These are phyloP conservation scores for Colletotrichum sp. DNA, from an alignment of 2,329 filamentous ascomycete species.

Conservation along the genomic window DNA sequence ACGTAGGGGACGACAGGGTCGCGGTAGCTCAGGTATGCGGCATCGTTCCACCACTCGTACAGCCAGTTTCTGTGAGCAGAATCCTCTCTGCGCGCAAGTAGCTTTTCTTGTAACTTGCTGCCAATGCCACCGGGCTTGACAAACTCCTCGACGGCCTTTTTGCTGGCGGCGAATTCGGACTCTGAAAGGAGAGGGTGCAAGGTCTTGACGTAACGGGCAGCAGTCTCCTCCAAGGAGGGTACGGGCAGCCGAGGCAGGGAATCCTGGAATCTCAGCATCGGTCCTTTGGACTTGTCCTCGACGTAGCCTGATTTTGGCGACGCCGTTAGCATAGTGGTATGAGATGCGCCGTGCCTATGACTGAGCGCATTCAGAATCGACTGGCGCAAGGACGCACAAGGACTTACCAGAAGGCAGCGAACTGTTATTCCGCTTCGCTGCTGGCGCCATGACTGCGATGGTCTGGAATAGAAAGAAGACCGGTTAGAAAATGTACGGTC, in stretches of 20 bases:
- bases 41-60: conserved; percentile 97
- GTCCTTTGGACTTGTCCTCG: conserved; percentile 79
- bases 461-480: not conserved
- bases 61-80: conserved; percentile 92
- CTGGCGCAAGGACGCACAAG: not conserved
- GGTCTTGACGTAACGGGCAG: conserved; percentile 80
- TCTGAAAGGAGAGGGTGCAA: conserved; percentile 76
- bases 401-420: conserved; percentile 57
- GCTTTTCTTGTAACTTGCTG: conserved; percentile 84
- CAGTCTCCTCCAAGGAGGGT: conserved; percentile 82
- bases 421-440: conserved; percentile 61
- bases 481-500: not conserved
- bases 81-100: conserved; percentile 79
- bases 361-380: not conserved
- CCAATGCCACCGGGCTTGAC: conserved; percentile 85
- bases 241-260: conserved; percentile 83
- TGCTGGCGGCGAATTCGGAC: conserved; percentile 73
- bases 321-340: not conserved
- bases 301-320: conserved; percentile 65
- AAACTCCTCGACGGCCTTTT: conserved; percentile 87
- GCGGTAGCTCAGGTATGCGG: conserved; percentile 89
- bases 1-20: conserved; percentile 98
- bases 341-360: not conserved
- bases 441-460: conserved; percentile 55
- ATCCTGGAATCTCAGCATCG: conserved; percentile 85